Conservation (phyloP, 306 rosid species). For the Lathyrus aphaca region DNA sequence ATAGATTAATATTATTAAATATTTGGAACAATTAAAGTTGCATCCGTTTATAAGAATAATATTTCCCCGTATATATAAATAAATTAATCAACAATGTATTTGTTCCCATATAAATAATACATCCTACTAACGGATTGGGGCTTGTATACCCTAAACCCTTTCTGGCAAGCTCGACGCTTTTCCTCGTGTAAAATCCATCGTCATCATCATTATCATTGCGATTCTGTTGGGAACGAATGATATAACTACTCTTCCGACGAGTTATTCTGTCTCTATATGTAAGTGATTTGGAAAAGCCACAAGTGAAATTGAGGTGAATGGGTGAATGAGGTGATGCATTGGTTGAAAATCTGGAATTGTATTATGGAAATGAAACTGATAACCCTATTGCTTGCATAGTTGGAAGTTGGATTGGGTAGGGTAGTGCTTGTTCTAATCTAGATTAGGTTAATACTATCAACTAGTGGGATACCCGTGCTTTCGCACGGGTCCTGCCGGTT, state of each 20-base stretch:
- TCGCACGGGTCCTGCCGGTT: too few relatives aligned
- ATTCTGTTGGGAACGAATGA: conserved; percentile 30
- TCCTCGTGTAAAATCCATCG: conserved; percentile 73
- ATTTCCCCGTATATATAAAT: too few relatives aligned
- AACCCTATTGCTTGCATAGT: conserved; percentile 35
- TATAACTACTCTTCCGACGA: conserved; percentile 17
- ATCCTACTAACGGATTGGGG: conserved; percentile 95
- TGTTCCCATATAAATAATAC: too few relatives aligned
- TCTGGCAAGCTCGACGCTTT: conserved; percentile 75
- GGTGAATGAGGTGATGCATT: conserved; percentile 26
- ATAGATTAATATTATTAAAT: too few relatives aligned
- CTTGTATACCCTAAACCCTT: conserved; percentile 77
- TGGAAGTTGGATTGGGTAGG: neutral
- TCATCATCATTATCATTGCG: conserved; percentile 29
- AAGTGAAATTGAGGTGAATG: conserved; percentile 20
- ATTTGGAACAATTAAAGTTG: too few relatives aligned
- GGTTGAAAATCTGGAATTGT: conserved; percentile 33
- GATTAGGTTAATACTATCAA: too few relatives aligned
- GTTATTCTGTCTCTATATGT: conserved; percentile 19
- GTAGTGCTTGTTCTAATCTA: too few relatives aligned
- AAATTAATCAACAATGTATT: too few relatives aligned
- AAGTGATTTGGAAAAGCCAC: conserved; percentile 38
- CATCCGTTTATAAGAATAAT: too few relatives aligned
- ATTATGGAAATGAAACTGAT: conserved; percentile 26
- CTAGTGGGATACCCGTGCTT: too few relatives aligned